phyloP scores from a whole-genome alignment of 495 filamentous ascomycete genomes.

The Elaphomyces granulatus region DNA sequence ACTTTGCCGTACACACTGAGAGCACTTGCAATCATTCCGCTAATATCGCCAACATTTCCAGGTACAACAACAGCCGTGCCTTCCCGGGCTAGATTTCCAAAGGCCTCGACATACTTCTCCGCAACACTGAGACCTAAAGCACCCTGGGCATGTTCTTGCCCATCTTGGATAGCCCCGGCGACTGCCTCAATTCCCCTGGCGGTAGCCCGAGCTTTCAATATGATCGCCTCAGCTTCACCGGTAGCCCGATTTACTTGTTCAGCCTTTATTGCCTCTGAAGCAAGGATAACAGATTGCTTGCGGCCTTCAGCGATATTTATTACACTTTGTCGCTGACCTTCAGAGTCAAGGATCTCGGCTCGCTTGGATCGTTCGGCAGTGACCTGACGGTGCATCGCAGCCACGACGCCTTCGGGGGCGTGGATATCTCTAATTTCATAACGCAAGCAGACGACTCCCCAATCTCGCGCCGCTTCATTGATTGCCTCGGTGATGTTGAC shows the following conservation, averaged over 20 bases:
- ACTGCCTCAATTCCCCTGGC: conserved; percentile 80
- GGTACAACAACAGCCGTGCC: conserved; percentile 90
- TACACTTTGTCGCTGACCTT: conserved; percentile 87
- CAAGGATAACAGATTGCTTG: conserved; percentile 91
- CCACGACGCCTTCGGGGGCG: conserved; percentile 80
- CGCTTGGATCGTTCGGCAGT: conserved; percentile 94
- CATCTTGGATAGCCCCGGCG: conserved; percentile 52
- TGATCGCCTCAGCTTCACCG: conserved; percentile 89
- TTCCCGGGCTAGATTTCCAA: conserved; percentile 80
- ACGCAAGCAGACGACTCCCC: conserved; percentile 89
- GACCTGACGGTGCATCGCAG: conserved; percentile 95
- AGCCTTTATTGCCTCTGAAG: conserved; percentile 76
- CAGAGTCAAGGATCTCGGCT: conserved; percentile 90
- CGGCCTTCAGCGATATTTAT: conserved; percentile 97
- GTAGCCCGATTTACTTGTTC: conserved; percentile 85
- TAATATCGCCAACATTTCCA: conserved; percentile 93
- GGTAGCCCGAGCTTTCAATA: conserved; percentile 72
- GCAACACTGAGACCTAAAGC: conserved; percentile 79
- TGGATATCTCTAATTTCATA: conserved; percentile 99
- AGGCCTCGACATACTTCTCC: conserved; percentile 97
- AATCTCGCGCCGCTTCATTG: conserved; percentile 92
- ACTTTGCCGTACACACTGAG: conserved; percentile 95
- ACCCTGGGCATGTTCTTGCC: conserved; percentile 57
- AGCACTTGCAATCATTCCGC: conserved; percentile 91
- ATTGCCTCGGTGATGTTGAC: conserved; percentile 95